Evolutionary conservation across 2,329 filamentous ascomycete genomes (phyloP).

Genomic region (Neurospora sp.): DNA sequence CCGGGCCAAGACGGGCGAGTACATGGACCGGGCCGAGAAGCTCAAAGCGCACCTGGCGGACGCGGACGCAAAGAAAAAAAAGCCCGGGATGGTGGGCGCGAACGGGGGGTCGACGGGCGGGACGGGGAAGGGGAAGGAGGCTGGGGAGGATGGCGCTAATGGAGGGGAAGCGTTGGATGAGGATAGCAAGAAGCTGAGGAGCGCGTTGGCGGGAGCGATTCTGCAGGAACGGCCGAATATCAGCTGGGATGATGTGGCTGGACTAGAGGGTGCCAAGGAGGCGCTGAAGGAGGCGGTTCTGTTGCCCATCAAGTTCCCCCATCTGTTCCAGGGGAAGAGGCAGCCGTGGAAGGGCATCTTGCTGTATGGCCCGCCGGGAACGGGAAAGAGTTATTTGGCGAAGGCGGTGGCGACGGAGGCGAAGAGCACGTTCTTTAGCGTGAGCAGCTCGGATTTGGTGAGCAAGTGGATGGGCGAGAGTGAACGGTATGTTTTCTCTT

Average conservation of each 20-base stretch:
- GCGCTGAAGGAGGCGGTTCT: slow-evolving; percentile 96
- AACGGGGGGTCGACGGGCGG: slow-evolving; percentile 59
- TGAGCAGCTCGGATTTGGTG: slow-evolving; percentile 92
- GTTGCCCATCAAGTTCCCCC: slow-evolving; percentile 95
- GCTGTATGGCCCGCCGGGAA: slow-evolving; percentile 91
- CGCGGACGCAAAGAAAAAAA: slow-evolving; percentile 60
- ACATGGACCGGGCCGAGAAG: slow-evolving; percentile 98
- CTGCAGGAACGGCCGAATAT: slow-evolving; percentile 92
- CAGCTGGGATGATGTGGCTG: slow-evolving; percentile 96
- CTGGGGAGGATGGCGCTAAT: slow-evolving; percentile 30
- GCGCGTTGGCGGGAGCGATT: slow-evolving; percentile 83
- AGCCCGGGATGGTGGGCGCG: slow-evolving; percentile 60
- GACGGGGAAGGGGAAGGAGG: slow-evolving; percentile 49
- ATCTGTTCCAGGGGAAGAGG: slow-evolving; percentile 89
- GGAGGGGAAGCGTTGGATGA: slow-evolving; percentile 65
- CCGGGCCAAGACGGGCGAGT: slow-evolving; percentile 85
- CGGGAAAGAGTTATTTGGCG: slow-evolving; percentile 93
- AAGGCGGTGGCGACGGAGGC: slow-evolving; percentile 97
- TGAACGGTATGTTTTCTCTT: slow-evolving; percentile 58
- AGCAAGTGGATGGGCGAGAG: slow-evolving; percentile 99
- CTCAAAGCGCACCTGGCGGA: slow-evolving; percentile 83
- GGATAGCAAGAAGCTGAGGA: slow-evolving; percentile 90
- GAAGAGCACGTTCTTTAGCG: slow-evolving; percentile 98
- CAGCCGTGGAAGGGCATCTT: slow-evolving; percentile 98
- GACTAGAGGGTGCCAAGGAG: slow-evolving; percentile 88